phyloP scores from a whole-genome alignment of 129 eudicot species.

The Sambucus nigra region DNA sequence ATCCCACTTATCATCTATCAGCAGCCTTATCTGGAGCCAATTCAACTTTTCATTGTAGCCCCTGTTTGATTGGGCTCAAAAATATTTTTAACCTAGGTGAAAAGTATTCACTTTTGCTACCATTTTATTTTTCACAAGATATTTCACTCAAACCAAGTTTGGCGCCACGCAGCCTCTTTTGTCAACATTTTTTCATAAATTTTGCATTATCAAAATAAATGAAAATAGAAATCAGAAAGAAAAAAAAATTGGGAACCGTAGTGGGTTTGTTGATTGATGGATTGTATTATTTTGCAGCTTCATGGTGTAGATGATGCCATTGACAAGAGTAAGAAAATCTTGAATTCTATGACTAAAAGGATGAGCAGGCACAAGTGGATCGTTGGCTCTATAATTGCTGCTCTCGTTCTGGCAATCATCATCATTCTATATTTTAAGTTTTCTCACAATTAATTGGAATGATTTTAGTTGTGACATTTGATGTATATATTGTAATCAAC shows the following conservation, averaged over 20 bases:
- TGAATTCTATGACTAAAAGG: slow-evolving; percentile 82
- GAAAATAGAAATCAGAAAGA: too few species aligned
- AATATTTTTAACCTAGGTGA: too few species aligned
- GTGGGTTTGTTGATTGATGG: background rate
- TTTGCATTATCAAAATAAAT: too few species aligned
- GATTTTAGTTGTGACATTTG: slow-evolving; percentile 7
- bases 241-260: too few species aligned
- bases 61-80: too few species aligned
- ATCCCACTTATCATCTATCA: background rate
- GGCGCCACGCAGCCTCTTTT: too few species aligned
- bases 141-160: too few species aligned
- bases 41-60: too few species aligned
- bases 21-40: background rate
- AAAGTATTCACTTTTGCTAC: too few species aligned
- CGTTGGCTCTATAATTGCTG: slow-evolving; percentile 69
- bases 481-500: slow-evolving; percentile 20
- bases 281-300: slow-evolving; percentile 46
- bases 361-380: slow-evolving; percentile 88
- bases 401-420: slow-evolving; percentile 70
- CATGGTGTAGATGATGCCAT: slow-evolving; percentile 92
- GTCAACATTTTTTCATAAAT: background rate
- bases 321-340: slow-evolving; percentile 85
- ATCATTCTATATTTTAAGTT: slow-evolving; percentile 67
- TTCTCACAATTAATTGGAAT: slow-evolving; percentile 23
- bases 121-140: too few species aligned